Conservation (phyloP, 441 rosid genomes). For the Populus hybrid region DNA sequence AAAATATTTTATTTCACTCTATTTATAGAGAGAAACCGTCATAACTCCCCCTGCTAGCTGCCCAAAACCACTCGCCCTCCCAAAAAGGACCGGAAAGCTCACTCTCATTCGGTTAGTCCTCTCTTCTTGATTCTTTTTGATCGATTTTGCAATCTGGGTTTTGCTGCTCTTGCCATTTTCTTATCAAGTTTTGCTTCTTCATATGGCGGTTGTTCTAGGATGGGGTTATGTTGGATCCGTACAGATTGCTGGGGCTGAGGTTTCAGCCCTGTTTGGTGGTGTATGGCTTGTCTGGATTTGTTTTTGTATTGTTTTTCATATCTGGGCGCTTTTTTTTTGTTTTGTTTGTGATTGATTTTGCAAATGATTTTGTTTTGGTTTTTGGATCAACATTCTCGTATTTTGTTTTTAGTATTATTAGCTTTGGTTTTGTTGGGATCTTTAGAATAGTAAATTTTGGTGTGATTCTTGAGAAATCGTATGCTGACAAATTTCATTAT, state of each 20-base stretch:
- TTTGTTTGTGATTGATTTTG: neutral
- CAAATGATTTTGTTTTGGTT: neutral
- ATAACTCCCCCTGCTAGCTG: neutral
- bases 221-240: slow-evolving; percentile 21
- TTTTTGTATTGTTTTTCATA: slow-evolving; percentile 9
- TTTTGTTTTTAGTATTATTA: slow-evolving; percentile 8
- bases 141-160: slow-evolving; percentile 32
- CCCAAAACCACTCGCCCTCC: slow-evolving; percentile 9
- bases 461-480: neutral
- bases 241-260: slow-evolving; percentile 10
- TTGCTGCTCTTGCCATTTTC: slow-evolving; percentile 24
- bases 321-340: neutral
- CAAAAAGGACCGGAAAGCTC: slow-evolving; percentile 3
- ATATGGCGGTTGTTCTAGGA: slow-evolving; percentile 24
- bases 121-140: slow-evolving; percentile 23
- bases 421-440: slow-evolving; percentile 12
- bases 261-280: slow-evolving; percentile 13
- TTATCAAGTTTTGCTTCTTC: slow-evolving; percentile 14
- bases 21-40: neutral
- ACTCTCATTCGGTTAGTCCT: slow-evolving; percentile 28
- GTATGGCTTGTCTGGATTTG: slow-evolving; percentile 15
- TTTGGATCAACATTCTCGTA: slow-evolving; percentile 21
- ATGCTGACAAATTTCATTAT: neutral
- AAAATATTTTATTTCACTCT: neutral
- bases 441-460: slow-evolving; percentile 8